Conservation (phyloP, 169 alveolate genomes). For the Plasmodium knowlesi region DNA sequence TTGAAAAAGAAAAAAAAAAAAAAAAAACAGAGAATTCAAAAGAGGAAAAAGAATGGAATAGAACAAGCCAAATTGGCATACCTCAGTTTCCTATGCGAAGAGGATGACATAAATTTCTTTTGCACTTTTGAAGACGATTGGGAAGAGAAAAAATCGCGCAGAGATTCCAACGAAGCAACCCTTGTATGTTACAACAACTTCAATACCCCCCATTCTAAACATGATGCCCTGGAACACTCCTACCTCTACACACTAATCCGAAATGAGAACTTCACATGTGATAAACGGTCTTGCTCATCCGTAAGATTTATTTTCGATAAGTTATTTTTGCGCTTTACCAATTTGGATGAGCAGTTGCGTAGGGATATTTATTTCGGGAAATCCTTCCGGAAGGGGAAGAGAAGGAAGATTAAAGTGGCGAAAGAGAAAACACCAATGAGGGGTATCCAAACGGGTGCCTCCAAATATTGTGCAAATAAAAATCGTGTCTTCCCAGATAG, state of each 20-base stretch:
- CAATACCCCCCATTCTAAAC: background rate
- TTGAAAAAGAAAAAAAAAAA: background rate
- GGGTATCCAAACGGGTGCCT: background rate
- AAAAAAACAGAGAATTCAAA: background rate
- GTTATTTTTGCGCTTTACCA: slow-evolving; percentile 5
- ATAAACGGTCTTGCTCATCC: slow-evolving; percentile 7
- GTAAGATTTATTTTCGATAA: background rate
- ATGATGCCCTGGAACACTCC: background rate
- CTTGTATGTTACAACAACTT: background rate
- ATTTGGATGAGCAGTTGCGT: slow-evolving; percentile 7
- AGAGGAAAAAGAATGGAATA: background rate
- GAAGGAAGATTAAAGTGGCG: background rate
- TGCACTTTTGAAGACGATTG: slow-evolving; percentile 11
- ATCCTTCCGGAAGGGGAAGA: background rate
- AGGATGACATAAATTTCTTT: slow-evolving; percentile 66
- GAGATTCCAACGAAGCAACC: background rate
- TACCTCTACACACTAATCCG: slow-evolving; percentile 1
- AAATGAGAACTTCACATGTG: slow-evolving; percentile 17
- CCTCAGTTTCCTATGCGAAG: slow-evolving; percentile 54
- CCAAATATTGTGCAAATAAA: background rate
- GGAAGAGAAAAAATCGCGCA: background rate
- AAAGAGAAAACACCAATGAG: background rate
- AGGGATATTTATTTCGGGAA: slow-evolving; percentile 17
- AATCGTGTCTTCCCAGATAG: background rate
- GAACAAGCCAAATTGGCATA: background rate